These are phyloP conservation scores for Schizochytrium sp. DNA, from an alignment of 108 stramenopile species.

Conservation along the genomic window DNA sequence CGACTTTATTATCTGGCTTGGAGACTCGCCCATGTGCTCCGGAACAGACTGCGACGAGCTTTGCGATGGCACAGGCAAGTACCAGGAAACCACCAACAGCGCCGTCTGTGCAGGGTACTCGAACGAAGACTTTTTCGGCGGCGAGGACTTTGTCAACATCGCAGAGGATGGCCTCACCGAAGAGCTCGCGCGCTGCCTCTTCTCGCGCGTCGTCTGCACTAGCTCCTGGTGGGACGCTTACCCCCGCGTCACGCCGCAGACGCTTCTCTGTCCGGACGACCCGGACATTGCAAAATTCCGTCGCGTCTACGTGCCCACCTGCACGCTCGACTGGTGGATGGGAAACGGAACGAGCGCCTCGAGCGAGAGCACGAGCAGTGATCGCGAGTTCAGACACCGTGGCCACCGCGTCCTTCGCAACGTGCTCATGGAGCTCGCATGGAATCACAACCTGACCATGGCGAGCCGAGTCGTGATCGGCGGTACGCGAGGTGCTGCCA, in stretches of 20 bases:
- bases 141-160: neutral
- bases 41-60: slow-evolving; percentile 1
- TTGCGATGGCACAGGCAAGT: neutral
- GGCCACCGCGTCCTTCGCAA: neutral
- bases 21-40: neutral
- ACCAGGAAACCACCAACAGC: neutral
- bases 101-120: neutral
- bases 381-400: neutral
- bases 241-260: neutral
- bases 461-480: neutral
- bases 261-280: neutral
- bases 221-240: neutral
- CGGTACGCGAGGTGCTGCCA: neutral
- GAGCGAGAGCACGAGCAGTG: neutral
- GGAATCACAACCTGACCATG: neutral
- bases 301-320: neutral
- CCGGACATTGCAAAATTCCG: neutral
- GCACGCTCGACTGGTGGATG: slow-evolving; percentile 7
- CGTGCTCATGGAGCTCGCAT: neutral
- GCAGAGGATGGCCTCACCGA: neutral
- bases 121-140: neutral
- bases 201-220: neutral
- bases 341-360: neutral
- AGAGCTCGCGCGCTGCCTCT: neutral
- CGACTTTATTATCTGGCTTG: slow-evolving; percentile 6